phyloP scores from a whole-genome alignment of 257 asterid genomes.

The Verbascum thapsus region DNA sequence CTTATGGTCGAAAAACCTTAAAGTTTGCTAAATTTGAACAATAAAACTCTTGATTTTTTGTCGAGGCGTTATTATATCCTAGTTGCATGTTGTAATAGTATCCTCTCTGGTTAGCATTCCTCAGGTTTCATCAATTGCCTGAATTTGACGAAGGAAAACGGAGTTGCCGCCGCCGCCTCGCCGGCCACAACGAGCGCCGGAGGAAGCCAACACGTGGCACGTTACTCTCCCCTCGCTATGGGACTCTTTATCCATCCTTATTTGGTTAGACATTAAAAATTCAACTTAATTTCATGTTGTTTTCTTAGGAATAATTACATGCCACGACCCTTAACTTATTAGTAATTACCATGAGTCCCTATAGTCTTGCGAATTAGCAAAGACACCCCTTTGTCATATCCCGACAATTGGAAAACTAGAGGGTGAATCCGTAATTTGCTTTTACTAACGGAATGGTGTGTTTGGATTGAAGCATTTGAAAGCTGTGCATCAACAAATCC shows the following conservation, averaged over 20 bases:
- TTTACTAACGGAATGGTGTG: too few species aligned
- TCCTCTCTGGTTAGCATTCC: slow-evolving; percentile 31
- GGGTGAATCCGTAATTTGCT: too few species aligned
- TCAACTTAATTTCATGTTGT: neutral
- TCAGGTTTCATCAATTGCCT: slow-evolving; percentile 83
- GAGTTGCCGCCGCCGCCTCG: slow-evolving; percentile 94
- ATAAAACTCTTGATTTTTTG: too few species aligned
- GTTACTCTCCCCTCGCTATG: slow-evolving; percentile 57
- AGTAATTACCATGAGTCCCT: too few species aligned
- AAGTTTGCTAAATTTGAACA: slow-evolving; percentile 9
- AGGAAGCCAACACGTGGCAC: slow-evolving; percentile 81
- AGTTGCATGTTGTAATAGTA: slow-evolving; percentile 17
- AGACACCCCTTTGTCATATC: too few species aligned
- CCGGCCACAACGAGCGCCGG: slow-evolving; percentile 91
- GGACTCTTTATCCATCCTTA: slow-evolving; percentile 50
- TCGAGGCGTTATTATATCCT: neutral
- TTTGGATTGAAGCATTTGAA: too few species aligned
- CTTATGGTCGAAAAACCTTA: too few species aligned
- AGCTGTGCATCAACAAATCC: too few species aligned
- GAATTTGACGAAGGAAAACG: slow-evolving; percentile 94
- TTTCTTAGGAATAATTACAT: too few species aligned
- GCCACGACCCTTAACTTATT: too few species aligned
- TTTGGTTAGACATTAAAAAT: slow-evolving; percentile 51
- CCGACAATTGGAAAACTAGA: too few species aligned
- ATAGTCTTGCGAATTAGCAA: too few species aligned